Conservation (phyloP, 2,329 filamentous ascomycete species). For the Sporothrix brasiliensis region DNA sequence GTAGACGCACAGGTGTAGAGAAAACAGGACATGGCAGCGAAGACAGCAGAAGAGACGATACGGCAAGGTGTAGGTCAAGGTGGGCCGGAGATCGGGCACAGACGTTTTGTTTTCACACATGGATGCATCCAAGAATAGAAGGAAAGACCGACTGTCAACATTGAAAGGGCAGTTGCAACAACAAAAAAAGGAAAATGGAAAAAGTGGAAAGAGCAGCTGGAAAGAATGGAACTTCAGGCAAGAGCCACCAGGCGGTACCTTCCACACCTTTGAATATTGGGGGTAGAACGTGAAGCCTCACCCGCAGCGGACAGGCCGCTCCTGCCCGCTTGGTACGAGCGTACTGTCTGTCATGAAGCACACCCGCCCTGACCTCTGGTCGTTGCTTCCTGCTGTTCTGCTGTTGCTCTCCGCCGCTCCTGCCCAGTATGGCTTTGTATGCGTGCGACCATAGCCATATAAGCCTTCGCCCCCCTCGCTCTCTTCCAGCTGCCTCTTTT, state of each 20-base stretch:
- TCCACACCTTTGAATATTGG: slow-evolving; percentile 5
- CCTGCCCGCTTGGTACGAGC: slow-evolving; percentile 31
- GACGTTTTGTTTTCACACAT: slow-evolving; percentile 18
- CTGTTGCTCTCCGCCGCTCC: slow-evolving; percentile 1
- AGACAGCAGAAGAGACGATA: background rate
- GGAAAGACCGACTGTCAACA: background rate
- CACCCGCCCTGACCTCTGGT: slow-evolving; percentile 27
- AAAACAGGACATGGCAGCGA: background rate
- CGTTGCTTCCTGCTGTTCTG: slow-evolving; percentile 14
- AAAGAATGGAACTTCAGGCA: background rate
- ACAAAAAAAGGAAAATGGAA: too few relatives aligned
- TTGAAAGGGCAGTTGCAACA: background rate
- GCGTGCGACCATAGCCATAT: slow-evolving; percentile 31
- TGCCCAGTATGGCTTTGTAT: slow-evolving; percentile 1
- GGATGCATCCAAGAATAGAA: background rate
- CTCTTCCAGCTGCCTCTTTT: slow-evolving; percentile 5
- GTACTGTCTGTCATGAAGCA: slow-evolving; percentile 22
- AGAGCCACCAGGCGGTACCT: background rate
- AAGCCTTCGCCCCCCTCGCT: slow-evolving; percentile 28
- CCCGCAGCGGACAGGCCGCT: slow-evolving; percentile 26
- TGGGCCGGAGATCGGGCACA: slow-evolving; percentile 25
- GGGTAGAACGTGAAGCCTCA: slow-evolving; percentile 16
- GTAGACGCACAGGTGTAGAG: too few relatives aligned
- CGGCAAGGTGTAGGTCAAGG: slow-evolving; percentile 25
- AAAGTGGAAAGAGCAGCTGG: background rate